Base-by-base conservation (phyloP, 208 protist genomes). In the Angomonas ambiguus region DNA sequence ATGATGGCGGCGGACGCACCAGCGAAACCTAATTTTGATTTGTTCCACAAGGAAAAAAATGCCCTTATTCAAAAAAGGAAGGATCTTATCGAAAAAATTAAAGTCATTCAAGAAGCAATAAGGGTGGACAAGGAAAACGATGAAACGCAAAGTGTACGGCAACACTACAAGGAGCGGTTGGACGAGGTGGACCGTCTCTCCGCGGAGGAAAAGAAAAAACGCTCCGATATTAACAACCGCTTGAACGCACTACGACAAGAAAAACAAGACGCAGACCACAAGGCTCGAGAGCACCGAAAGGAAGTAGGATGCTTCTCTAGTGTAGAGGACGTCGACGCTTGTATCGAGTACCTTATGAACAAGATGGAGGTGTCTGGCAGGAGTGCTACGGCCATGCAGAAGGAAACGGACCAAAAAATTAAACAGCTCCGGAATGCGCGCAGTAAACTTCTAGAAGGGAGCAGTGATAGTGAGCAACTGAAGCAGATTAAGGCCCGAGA, bases 301-400 rank as follows among this genome's bases (percentile, higher is more conserved):
- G 76, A 88, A 25, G 67, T 95, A 11, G 82, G 83, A n/a, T 81
- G 74, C 6, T 91, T 95, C 62, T 77, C 75, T 2, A 77, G 41
- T 41, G 25, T 83, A 0, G 76, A 79, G 18, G 88, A 95, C 28
- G 83, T 95, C 30, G 88, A 95, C 55, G 69, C 74, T 34, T 85
- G 81, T 20, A 89, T 89, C 25, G 69, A 71, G 10, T 81, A 83
- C 38, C 35, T 95, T 30, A 89, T 82, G 63, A 51, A 71, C 31
- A 85, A 85, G 60, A 92, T 95, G 88, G 88, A 95, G 24, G 20
- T 24, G 10, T 53, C 45, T 5, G 45, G 45, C 5, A 53, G 24
- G 20, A 53, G 45, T n/a, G 45, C 45, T 5, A 53, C 45, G 8
- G 18, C 8, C 10, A 53, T 53, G 45, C 45, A 53, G 24, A 53